Conservation (phyloP, 2,329 filamentous ascomycete species). For the Microsporum ferrugineum region DNA sequence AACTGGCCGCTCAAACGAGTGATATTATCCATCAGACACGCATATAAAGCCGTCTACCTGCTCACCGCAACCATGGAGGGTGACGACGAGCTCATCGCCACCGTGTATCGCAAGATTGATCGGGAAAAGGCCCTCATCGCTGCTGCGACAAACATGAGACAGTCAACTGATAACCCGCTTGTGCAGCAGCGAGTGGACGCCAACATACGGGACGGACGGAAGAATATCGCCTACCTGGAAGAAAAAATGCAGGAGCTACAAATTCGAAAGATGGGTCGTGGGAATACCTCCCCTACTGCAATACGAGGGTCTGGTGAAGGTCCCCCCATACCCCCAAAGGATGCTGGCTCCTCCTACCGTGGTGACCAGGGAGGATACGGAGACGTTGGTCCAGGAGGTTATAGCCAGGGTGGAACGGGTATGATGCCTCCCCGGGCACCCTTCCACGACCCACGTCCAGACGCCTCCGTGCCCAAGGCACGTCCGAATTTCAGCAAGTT, state of each 20-base stretch:
- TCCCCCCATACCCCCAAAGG: constrained; percentile 58
- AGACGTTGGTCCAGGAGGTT: constrained; percentile 40
- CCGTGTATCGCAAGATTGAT: constrained; percentile 94
- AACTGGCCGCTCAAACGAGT: neutral
- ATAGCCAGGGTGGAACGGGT: constrained; percentile 52
- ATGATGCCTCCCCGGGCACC: constrained; percentile 73
- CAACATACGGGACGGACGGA: constrained; percentile 83
- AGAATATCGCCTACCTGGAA: constrained; percentile 93
- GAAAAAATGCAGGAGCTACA: constrained; percentile 81
- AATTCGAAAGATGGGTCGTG: constrained; percentile 59
- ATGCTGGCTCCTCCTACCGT: constrained; percentile 44
- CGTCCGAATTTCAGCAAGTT: constrained; percentile 92
- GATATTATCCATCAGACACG: neutral
- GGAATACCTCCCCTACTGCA: constrained; percentile 35
- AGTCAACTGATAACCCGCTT: constrained; percentile 85
- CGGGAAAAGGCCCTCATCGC: constrained; percentile 91
- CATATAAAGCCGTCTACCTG: neutral
- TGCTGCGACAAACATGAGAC: constrained; percentile 87
- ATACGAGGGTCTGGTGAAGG: constrained; percentile 33
- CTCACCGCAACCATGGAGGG: constrained; percentile 38
- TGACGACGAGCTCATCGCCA: constrained; percentile 55
- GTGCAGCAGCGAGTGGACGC: constrained; percentile 84
- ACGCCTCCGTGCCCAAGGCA: constrained; percentile 56
- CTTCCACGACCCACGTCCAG: constrained; percentile 61
- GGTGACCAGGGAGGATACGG: constrained; percentile 55